Conservation (phyloP, 2,329 filamentous ascomycete species). For the Orbilia quercus region DNA sequence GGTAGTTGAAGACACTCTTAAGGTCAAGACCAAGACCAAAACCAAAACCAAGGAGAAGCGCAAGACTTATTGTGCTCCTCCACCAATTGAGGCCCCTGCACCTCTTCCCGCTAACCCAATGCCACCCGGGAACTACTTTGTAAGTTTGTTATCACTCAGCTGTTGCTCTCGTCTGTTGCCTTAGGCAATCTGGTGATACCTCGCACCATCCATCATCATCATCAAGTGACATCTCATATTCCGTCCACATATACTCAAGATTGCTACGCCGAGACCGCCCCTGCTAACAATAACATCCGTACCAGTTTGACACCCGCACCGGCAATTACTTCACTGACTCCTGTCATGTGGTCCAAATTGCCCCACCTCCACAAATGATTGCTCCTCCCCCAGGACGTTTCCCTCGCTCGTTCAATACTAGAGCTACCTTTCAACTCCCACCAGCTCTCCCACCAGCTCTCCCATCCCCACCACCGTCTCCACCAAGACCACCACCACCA, state of each 20-base stretch:
- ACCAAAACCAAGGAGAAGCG: constrained; percentile 3
- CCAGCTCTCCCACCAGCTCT: background rate
- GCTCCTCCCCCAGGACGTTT: background rate
- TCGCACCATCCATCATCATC: too few relatives aligned
- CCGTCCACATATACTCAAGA: too few relatives aligned
- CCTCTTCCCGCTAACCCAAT: too few relatives aligned
- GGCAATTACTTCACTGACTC: constrained; percentile 4
- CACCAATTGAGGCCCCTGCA: too few relatives aligned
- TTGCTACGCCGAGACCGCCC: too few relatives aligned
- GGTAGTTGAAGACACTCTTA: background rate
- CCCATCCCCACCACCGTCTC: background rate
- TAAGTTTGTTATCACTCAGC: constrained; percentile 27
- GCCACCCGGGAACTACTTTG: constrained; percentile 8
- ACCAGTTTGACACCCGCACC: constrained; percentile 16
- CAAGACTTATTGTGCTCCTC: too few relatives aligned
- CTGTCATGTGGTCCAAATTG: background rate
- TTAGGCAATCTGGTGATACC: background rate
- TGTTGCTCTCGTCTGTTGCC: too few relatives aligned
- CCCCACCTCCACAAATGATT: background rate
- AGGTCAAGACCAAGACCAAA: background rate
- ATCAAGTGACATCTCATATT: too few relatives aligned
- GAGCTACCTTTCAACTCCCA: too few relatives aligned
- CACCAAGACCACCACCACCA: background rate
- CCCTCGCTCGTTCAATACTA: too few relatives aligned
- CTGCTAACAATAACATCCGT: constrained; percentile 7